These are phyloP conservation scores for Cordyceps javanica DNA, from an alignment of 2,329 filamentous ascomycete genomes.

Conservation along the genomic window DNA sequence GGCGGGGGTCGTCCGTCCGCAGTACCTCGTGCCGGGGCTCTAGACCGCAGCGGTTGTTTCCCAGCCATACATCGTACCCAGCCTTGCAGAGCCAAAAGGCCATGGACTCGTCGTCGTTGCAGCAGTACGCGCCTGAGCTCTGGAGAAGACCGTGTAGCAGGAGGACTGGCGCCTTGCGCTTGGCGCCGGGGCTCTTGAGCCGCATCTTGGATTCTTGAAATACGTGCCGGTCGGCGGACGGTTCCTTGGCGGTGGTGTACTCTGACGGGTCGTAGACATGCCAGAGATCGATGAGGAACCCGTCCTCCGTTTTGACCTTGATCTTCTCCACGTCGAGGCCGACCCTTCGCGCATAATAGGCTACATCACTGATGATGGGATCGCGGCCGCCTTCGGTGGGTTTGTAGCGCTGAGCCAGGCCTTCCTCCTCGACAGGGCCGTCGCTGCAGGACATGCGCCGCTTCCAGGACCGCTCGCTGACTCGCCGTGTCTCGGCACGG, in stretches of 20 bases:
- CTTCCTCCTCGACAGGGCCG: constrained; percentile 35
- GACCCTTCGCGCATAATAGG: constrained; percentile 81
- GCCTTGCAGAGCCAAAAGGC: constrained; percentile 90
- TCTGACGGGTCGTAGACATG: constrained; percentile 82
- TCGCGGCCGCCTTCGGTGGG: constrained; percentile 78
- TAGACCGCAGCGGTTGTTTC: constrained; percentile 88
- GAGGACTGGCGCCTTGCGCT: constrained; percentile 72
- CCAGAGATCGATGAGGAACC: constrained; percentile 84
- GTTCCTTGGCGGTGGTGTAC: constrained; percentile 44
- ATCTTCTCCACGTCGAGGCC: constrained; percentile 81
- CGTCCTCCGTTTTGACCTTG: constrained; percentile 90
- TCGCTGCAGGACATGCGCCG: constrained; percentile 28
- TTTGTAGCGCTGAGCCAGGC: constrained; percentile 50
- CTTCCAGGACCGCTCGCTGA: constrained; percentile 59
- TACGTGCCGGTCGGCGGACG: constrained; percentile 45
- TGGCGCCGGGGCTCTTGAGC: constrained; percentile 30
- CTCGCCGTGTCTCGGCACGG: constrained; percentile 48
- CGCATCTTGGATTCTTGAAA: constrained; percentile 44
- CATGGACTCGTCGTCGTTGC: constrained; percentile 81
- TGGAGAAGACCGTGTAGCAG: constrained; percentile 86
- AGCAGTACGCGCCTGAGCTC: constrained; percentile 80
- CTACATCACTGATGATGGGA: constrained; percentile 68
- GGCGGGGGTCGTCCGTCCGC: constrained; percentile 69
- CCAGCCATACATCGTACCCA: constrained; percentile 92
- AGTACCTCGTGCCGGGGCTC: constrained; percentile 68